Percentiles rank a stretch among this genome's conserved stretches.
These are phyloP conservation scores for Phytophthora syringae DNA, from an alignment of 352 stramenopile species.

Conservation along the genomic window DNA sequence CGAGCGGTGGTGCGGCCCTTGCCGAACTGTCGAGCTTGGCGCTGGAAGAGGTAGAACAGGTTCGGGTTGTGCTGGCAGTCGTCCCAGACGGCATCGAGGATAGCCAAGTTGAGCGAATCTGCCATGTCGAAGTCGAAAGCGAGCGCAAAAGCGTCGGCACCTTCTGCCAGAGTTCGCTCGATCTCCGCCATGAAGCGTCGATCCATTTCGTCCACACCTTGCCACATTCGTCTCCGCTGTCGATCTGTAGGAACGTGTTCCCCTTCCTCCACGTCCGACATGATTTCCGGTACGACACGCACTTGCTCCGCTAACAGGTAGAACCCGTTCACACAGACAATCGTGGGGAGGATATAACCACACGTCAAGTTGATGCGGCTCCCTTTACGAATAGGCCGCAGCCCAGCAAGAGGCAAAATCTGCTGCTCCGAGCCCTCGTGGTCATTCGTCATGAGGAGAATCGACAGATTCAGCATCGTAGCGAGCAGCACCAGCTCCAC, in stretches of 20 bases:
- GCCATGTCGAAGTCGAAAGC: constrained; percentile 67
- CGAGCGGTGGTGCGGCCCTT: constrained; percentile 57
- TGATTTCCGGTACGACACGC: constrained; percentile 8
- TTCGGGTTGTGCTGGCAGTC: constrained; percentile 87
- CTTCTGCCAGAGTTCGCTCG: constrained; percentile 46
- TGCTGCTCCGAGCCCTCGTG: constrained; percentile 70
- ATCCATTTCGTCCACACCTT: constrained; percentile 80
- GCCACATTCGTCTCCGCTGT: constrained; percentile 60
- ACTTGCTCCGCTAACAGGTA: constrained; percentile 61
- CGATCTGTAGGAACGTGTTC: constrained; percentile 16
- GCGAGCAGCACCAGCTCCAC: constrained; percentile 75
- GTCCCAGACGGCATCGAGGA: constrained; percentile 85
- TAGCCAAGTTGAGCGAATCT: constrained; percentile 74
- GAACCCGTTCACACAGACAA: constrained; percentile 71
- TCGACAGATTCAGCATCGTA: constrained; percentile 79
- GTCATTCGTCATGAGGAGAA: constrained; percentile 84
- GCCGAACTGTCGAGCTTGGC: constrained; percentile 79
- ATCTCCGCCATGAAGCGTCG: constrained; percentile 69
- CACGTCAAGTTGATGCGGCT: constrained; percentile 62
- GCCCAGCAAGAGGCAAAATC: constrained; percentile 57
- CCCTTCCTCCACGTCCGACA: constrained; percentile 17
- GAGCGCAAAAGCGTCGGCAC: constrained; percentile 20
- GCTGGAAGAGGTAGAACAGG: constrained; percentile 85
- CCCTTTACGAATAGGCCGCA: constrained; percentile 62
- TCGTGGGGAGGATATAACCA: constrained; percentile 77